Evolutionary conservation across 306 rosid genomes (phyloP).

Genomic region (Quercus cerris): DNA sequence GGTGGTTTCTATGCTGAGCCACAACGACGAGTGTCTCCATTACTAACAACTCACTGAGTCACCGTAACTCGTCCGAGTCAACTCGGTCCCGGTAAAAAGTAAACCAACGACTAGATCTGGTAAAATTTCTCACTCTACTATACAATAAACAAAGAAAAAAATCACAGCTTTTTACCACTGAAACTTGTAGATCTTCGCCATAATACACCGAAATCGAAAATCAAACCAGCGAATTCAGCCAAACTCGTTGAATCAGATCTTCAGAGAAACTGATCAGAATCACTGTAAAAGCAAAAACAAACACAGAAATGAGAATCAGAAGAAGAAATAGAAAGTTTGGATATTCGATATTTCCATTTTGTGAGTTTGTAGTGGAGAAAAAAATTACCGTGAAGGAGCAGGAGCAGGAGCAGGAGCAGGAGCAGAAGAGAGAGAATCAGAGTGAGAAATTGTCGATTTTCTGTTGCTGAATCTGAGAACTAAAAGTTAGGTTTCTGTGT

Average conservation of each 20-base stretch:
- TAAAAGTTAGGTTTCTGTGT: no score
- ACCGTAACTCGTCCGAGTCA: background rate
- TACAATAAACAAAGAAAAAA: background rate
- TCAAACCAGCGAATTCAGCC: constrained; percentile 5
- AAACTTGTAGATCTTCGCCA: constrained; percentile 24
- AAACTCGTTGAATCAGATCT: constrained; percentile 17
- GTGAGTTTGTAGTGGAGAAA: background rate
- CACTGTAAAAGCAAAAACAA: constrained; percentile 18
- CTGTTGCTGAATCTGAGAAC: no score
- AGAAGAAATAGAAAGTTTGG: background rate
- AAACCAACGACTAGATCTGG: background rate
- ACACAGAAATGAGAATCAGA: constrained; percentile 12
- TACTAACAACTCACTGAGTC: constrained; percentile 12
- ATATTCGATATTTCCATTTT: background rate
- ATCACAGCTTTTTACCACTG: constrained; percentile 5
- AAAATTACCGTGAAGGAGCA: no score
- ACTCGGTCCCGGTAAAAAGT: background rate
- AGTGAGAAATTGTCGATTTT: no score
- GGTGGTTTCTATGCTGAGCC: constrained; percentile 67
- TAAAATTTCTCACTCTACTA: background rate
- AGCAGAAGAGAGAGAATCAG: no score
- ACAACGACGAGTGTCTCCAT: constrained; percentile 84
- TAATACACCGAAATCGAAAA: constrained; percentile 35
- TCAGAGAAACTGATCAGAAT: constrained; percentile 4
- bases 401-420: no score